Evolutionary conservation across 2,329 filamentous ascomycete genomes (phyloP).

Genomic region (Fusarium nurragi): DNA sequence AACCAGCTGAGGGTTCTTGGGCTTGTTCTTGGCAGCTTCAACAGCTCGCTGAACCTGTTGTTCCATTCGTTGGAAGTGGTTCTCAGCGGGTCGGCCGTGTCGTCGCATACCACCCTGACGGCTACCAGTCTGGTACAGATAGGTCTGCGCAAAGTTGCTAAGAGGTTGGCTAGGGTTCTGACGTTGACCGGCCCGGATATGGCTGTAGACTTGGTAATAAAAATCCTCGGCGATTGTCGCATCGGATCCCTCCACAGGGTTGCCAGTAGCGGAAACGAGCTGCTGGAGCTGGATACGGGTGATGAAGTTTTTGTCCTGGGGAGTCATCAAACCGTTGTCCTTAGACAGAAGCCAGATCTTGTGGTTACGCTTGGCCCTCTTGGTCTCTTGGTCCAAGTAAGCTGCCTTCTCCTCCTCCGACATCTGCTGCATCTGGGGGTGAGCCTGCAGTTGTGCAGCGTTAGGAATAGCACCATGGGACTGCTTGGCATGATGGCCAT

Average conservation of each 20-base stretch:
- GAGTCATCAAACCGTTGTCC: constrained; percentile 98
- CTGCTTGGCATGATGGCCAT: constrained; percentile 54
- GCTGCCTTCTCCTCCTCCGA: constrained; percentile 85
- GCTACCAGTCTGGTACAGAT: constrained; percentile 92
- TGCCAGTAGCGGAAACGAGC: constrained; percentile 90
- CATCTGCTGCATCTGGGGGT: constrained; percentile 69
- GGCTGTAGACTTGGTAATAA: constrained; percentile 97
- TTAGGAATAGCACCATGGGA: constrained; percentile 61
- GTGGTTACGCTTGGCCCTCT: constrained; percentile 95
- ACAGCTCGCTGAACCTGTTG: constrained; percentile 98
- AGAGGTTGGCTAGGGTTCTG: constrained; percentile 93
- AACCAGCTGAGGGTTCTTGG: constrained; percentile 96
- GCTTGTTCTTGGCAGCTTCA: constrained; percentile 95
- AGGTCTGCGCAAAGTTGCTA: constrained; percentile 97
- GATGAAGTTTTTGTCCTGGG: constrained; percentile 99
- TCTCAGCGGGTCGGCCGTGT: constrained; percentile 85
- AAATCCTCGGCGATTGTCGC: constrained; percentile 90
- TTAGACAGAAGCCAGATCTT: constrained; percentile 95
- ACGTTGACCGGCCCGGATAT: constrained; percentile 88
- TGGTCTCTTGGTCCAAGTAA: constrained; percentile 90
- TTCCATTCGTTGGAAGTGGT: constrained; percentile 98
- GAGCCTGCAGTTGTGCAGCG: constrained; percentile 48
- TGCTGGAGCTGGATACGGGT: constrained; percentile 98
- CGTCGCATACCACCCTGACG: constrained; percentile 79
- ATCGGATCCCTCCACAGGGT: constrained; percentile 82